Percentiles rank a stretch among this genome's conserved stretches.
Conservation (phyloP, 2,329 filamentous ascomycete genomes). For the Celoporthe dispersa region DNA sequence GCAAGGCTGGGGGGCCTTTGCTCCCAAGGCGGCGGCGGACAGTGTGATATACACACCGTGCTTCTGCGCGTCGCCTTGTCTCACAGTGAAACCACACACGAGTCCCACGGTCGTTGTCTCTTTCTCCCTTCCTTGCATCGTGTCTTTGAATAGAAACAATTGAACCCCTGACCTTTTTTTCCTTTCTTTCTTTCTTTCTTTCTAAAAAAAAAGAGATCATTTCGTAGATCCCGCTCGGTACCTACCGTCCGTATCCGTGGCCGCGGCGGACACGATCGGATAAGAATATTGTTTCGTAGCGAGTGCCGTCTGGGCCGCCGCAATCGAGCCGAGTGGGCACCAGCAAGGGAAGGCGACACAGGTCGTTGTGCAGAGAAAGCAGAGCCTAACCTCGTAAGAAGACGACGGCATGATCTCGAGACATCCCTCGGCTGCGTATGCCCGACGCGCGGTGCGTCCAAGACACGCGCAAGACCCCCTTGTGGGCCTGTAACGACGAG, state of each 20-base stretch:
- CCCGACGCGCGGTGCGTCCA: not conserved
- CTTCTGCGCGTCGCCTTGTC: not conserved
- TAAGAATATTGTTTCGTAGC: not conserved
- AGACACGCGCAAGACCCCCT: not conserved
- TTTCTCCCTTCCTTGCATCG: not conserved
- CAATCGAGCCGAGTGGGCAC: not conserved
- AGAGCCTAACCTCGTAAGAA: not conserved
- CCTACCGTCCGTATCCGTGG: not conserved
- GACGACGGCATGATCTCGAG: not conserved
- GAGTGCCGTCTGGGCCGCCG: not conserved
- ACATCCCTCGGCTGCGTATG: not conserved
- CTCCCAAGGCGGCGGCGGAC: not conserved
- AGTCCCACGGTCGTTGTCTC: not conserved
- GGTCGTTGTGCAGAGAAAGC: not conserved
- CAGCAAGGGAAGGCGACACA: not conserved
- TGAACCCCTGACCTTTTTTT: not conserved
- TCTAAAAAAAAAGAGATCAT: not conserved
- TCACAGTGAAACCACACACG: not conserved
- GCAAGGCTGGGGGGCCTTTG: not conserved
- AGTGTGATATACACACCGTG: slow-evolving; percentile 4
- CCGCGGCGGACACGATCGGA: not conserved
- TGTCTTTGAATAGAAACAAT: slow-evolving; percentile 1
- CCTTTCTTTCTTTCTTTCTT: too few species aligned
- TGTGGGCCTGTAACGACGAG: not conserved
- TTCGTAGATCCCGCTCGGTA: slow-evolving; percentile 2